Evolutionary conservation across 352 stramenopile species (phyloP).

Genomic region (Pythium apleroticum): DNA sequence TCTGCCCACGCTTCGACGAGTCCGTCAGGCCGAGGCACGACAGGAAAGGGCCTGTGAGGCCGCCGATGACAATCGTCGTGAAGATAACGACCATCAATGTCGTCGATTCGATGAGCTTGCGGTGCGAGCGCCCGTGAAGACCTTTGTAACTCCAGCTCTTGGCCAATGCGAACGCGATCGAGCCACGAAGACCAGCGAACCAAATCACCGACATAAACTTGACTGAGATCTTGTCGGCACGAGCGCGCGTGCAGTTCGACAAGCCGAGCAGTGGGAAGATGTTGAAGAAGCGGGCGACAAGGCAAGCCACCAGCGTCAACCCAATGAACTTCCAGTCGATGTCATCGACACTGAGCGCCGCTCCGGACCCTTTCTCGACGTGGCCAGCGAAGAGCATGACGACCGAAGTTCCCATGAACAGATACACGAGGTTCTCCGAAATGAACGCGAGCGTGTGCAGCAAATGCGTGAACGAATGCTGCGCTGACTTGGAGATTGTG

Average conservation of each 20-base stretch:
- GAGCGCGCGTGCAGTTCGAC: slow-evolving; percentile 66
- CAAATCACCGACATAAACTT: slow-evolving; percentile 89
- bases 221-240: slow-evolving; percentile 55
- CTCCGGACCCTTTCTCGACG: slow-evolving; percentile 51
- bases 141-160: slow-evolving; percentile 86
- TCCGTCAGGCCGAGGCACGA: slow-evolving; percentile 43
- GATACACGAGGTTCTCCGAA: slow-evolving; percentile 82
- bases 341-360: slow-evolving; percentile 68
- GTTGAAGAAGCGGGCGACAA: slow-evolving; percentile 73
- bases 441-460: slow-evolving; percentile 83
- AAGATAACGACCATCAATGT: slow-evolving; percentile 87
- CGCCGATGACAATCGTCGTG: slow-evolving; percentile 80
- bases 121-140: slow-evolving; percentile 61
- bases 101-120: slow-evolving; percentile 84
- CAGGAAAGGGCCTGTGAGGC: slow-evolving; percentile 71
- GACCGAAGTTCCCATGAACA: slow-evolving; percentile 87
- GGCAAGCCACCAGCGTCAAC: slow-evolving; percentile 69
- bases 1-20: slow-evolving; percentile 20
- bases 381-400: slow-evolving; percentile 82
- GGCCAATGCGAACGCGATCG: slow-evolving; percentile 91
- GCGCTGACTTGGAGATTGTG: slow-evolving; percentile 75
- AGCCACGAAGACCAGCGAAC: slow-evolving; percentile 92
- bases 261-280: slow-evolving; percentile 74
- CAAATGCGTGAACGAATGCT: slow-evolving; percentile 84
- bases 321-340: slow-evolving; percentile 82